Conservation (phyloP, 2,329 filamentous ascomycete genomes). For the Myriosclerotinia duriaeana region DNA sequence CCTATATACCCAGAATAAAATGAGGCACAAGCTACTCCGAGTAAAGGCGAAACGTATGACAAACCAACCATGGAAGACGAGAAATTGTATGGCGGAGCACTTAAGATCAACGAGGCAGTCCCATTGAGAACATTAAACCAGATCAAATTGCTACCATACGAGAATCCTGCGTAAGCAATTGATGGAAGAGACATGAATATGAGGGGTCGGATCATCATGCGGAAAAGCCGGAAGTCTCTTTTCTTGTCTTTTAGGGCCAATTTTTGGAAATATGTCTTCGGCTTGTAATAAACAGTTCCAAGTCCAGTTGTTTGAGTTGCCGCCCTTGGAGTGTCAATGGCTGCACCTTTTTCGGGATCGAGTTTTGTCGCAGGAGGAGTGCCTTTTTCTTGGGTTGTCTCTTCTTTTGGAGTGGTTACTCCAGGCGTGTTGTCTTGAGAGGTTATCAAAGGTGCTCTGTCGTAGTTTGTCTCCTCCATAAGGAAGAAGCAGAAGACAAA, state of each 20-base stretch:
- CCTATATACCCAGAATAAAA: conserved; percentile 38
- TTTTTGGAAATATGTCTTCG: conserved; percentile 37
- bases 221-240: conserved; percentile 38
- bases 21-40: conserved; percentile 36
- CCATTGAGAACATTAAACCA: conserved; percentile 44
- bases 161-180: conserved; percentile 41
- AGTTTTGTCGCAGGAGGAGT: conserved; percentile 3
- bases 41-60: conserved; percentile 39
- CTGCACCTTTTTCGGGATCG: conserved; percentile 28
- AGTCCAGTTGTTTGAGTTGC: conserved; percentile 1
- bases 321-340: neutral
- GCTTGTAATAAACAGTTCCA: conserved; percentile 26
- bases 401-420: conserved; percentile 26
- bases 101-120: conserved; percentile 41
- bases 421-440: conserved; percentile 21
- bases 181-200: conserved; percentile 41
- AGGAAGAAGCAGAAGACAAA: conserved; percentile 57
- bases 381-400: neutral
- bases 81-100: conserved; percentile 42
- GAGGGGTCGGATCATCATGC: conserved; percentile 37
- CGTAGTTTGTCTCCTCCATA: conserved; percentile 58
- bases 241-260: conserved; percentile 33
- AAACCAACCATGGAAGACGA: conserved; percentile 41
- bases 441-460: conserved; percentile 28
- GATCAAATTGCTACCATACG: conserved; percentile 42